Percentiles rank a stretch among this genome's conserved stretches.
These are phyloP conservation scores for Lolium perenne DNA, from an alignment of 176 grass and related monocot genomes.

Conservation along the genomic window DNA sequence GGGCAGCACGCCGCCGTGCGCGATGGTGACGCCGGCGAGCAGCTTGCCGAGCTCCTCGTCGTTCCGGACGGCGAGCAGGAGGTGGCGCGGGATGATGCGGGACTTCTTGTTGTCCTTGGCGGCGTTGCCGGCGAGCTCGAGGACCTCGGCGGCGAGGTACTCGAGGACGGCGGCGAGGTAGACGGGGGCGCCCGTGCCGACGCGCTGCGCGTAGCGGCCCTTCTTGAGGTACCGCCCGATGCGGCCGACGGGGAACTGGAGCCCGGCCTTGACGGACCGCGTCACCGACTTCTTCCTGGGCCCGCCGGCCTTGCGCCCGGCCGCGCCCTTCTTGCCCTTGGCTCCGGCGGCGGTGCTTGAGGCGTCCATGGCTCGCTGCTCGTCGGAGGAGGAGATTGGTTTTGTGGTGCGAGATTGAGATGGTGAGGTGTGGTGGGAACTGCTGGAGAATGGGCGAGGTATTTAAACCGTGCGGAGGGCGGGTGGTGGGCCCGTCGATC, in stretches of 20 bases:
- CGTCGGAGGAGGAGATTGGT: background rate
- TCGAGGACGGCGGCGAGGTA: slow-evolving; percentile 80
- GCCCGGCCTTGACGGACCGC: slow-evolving; percentile 70
- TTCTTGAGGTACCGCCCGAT: slow-evolving; percentile 78
- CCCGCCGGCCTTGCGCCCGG: slow-evolving; percentile 51
- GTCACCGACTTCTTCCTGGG: slow-evolving; percentile 64
- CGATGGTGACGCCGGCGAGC: too few relatives aligned
- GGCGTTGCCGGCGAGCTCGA: too few relatives aligned
- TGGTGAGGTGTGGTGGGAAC: background rate
- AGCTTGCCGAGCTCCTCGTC: too few relatives aligned
- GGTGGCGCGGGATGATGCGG: too few relatives aligned
- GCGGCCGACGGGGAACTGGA: slow-evolving; percentile 81
- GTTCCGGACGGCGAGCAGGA: too few relatives aligned
- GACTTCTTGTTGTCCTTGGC: too few relatives aligned
- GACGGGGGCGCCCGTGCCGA: slow-evolving; percentile 72
- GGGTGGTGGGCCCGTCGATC: slow-evolving; percentile 51
- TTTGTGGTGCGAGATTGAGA: background rate
- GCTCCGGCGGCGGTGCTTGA: slow-evolving; percentile 29
- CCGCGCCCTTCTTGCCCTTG: slow-evolving; percentile 64
- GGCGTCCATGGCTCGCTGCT: slow-evolving; percentile 40
- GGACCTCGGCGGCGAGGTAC: slow-evolving; percentile 73
- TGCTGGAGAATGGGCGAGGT: too few relatives aligned
- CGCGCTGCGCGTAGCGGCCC: slow-evolving; percentile 67
- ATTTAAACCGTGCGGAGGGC: slow-evolving; percentile 18
- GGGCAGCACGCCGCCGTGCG: too few relatives aligned